Evolutionary conservation across 164 flowering plant genomes (phyloP).

Genomic region (Stephania japonica): DNA sequence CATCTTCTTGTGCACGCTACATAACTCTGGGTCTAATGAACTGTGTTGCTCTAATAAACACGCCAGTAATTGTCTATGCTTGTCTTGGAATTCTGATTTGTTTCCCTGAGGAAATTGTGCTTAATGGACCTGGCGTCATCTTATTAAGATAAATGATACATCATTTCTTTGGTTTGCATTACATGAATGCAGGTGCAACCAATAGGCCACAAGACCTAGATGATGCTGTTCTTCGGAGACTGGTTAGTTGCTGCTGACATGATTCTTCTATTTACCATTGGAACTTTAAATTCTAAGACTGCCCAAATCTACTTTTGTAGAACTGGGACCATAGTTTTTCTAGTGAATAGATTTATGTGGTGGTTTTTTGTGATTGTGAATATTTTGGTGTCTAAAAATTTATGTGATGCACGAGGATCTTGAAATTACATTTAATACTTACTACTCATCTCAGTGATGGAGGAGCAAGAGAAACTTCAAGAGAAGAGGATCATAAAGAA

Average conservation of each 20-base stretch:
- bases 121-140: background rate
- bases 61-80: background rate
- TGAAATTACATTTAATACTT: no score
- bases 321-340: background rate
- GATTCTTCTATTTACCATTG: background rate
- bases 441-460: no score
- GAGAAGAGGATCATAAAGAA: no score
- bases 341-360: background rate
- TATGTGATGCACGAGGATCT: background rate
- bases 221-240: conserved; percentile 95
- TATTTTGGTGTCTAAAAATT: background rate
- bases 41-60: background rate
- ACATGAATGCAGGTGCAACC: conserved; percentile 78
- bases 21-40: no score
- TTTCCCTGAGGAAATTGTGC: background rate
- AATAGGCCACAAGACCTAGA: conserved; percentile 99
- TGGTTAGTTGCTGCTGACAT: conserved; percentile 47
- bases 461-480: no score
- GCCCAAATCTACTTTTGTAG: background rate
- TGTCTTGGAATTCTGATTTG: background rate
- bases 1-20: no score
- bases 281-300: background rate
- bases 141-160: background rate
- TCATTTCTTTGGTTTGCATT: background rate
- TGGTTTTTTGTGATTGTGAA: background rate